Conservation (phyloP, 257 asterid species). For the Eustoma russellianum region DNA sequence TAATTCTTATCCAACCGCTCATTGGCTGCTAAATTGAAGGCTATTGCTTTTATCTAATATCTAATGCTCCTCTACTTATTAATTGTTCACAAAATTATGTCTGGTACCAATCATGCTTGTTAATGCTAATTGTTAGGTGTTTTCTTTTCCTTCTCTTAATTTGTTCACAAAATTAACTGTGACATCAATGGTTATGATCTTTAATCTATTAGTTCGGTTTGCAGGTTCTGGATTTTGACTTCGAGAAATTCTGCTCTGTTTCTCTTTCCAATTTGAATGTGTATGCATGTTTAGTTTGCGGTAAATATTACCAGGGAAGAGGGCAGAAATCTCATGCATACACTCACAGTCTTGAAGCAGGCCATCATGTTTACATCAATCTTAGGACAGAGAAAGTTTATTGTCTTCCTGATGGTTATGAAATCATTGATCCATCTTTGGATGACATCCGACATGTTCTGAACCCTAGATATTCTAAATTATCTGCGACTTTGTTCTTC, state of each 20-base stretch:
- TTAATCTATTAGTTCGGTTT: constrained; percentile 4
- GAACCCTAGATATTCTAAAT: constrained; percentile 59
- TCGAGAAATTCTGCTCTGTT: constrained; percentile 91
- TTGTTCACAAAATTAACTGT: too few species aligned
- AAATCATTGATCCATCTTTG: constrained; percentile 78
- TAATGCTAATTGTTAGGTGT: too few species aligned
- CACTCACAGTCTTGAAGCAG: constrained; percentile 97
- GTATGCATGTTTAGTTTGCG: constrained; percentile 94
- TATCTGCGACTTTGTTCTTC: too few species aligned
- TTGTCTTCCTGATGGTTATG: constrained; percentile 99
- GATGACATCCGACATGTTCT: constrained; percentile 94
- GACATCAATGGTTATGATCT: background rate
- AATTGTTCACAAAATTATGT: too few species aligned
- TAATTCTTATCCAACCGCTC: too few species aligned
- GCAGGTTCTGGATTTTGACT: constrained; percentile 97
- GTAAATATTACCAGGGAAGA: constrained; percentile 97
- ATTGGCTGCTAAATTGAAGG: too few species aligned
- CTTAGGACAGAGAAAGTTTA: constrained; percentile 87
- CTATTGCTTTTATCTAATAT: too few species aligned
- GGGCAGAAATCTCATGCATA: constrained; percentile 93
- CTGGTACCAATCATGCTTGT: too few species aligned
- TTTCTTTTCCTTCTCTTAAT: too few species aligned
- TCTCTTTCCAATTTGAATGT: constrained; percentile 93
- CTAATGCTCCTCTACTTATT: too few species aligned
- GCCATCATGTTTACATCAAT: constrained; percentile 92